Evolutionary conservation across 2,329 filamentous ascomycete genomes (phyloP).

Genomic region (Aspergillus brunneoviolaceus): DNA sequence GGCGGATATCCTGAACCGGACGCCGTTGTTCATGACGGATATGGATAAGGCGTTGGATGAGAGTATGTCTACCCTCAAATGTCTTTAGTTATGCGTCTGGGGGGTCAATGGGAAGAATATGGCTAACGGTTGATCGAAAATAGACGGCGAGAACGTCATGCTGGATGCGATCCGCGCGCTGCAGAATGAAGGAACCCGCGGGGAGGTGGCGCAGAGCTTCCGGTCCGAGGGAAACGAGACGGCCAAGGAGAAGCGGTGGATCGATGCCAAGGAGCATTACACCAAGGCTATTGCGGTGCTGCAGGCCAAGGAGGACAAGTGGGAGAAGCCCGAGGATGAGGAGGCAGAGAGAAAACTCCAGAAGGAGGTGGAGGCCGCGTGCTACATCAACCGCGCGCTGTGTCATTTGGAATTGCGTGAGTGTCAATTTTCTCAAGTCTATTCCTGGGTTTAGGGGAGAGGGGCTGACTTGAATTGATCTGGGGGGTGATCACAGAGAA

Average conservation of each 20-base stretch:
- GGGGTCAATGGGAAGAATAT: no score
- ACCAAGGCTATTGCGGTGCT: constrained; percentile 78
- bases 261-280: constrained; percentile 89
- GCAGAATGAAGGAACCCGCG: constrained; percentile 86
- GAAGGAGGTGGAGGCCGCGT: constrained; percentile 67
- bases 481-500: constrained; percentile 57
- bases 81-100: constrained; percentile 4
- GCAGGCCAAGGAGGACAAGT: constrained; percentile 58
- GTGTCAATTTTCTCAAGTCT: constrained; percentile 34
- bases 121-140: background rate
- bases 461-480: constrained; percentile 2
- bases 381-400: constrained; percentile 83
- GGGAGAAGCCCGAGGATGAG: constrained; percentile 52
- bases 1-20: constrained; percentile 64
- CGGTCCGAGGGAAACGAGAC: constrained; percentile 90
- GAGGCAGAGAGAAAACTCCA: constrained; percentile 63
- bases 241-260: constrained; percentile 71
- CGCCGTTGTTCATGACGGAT: constrained; percentile 94
- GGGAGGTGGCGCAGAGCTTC: constrained; percentile 80
- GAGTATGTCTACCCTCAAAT: constrained; percentile 35
- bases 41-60: constrained; percentile 63
- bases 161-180: constrained; percentile 86
- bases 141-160: constrained; percentile 71
- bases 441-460: no score
- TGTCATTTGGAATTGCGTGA: constrained; percentile 75